Percentiles rank a stretch among this genome's conserved stretches.
Evolutionary conservation across 1,284 basidiomycete species (phyloP).

Genomic region (Ustilago nuda): DNA sequence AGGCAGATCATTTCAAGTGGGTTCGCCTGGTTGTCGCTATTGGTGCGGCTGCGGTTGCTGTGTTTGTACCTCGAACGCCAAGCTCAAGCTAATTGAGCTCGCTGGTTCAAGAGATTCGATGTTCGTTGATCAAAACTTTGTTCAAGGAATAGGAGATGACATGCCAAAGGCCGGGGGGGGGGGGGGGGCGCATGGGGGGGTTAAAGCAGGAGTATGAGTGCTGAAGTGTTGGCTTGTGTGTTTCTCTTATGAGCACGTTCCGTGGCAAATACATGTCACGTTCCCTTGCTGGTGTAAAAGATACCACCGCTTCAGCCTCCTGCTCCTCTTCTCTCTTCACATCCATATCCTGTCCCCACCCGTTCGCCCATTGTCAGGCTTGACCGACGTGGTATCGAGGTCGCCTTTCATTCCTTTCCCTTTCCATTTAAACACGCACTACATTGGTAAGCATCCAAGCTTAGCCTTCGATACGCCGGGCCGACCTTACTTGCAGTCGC

Average conservation of each 20-base stretch:
- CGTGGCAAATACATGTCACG: slow-evolving; percentile 31
- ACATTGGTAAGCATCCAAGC: slow-evolving; percentile 26
- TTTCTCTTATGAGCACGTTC: slow-evolving; percentile 35
- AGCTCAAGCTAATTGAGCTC: slow-evolving; percentile 2
- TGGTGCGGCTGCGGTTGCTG: not conserved
- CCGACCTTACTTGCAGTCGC: not conserved
- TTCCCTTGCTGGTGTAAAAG: slow-evolving; percentile 13
- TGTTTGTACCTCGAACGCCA: not conserved
- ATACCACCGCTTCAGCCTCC: slow-evolving; percentile 4
- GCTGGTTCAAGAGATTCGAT: not conserved
- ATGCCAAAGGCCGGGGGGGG: slow-evolving; percentile 27
- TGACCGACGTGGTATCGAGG: slow-evolving; percentile 22
- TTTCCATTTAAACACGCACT: not conserved
- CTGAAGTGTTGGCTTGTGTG: not conserved
- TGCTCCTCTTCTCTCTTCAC: not conserved
- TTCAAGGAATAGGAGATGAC: not conserved
- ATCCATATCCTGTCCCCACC: not conserved
- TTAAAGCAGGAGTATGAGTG: not conserved
- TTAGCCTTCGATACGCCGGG: slow-evolving; percentile 8
- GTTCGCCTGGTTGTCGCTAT: no score
- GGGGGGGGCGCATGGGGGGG: not conserved
- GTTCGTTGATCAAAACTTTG: slow-evolving; percentile 9
- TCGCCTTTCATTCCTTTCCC: slow-evolving; percentile 6
- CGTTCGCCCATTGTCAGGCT: slow-evolving; percentile 5
- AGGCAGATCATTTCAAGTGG: not conserved